These are phyloP conservation scores for Lachancea waltii DNA, from an alignment of 805 yeast genomes.

Conservation along the genomic window DNA sequence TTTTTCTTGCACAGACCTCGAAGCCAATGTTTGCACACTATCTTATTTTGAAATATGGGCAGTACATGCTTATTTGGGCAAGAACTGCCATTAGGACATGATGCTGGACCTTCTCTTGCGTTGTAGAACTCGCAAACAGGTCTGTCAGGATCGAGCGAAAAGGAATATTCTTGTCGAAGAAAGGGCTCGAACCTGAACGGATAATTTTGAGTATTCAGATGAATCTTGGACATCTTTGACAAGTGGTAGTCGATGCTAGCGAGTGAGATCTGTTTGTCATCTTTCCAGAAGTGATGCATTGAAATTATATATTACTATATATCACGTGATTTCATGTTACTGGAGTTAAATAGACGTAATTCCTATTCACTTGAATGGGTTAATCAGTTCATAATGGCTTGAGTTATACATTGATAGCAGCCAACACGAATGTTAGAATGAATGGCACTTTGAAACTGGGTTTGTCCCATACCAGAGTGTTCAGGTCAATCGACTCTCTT, in stretches of 20 bases:
- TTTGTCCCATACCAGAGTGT: constrained; percentile 18
- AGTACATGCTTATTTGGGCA: constrained; percentile 85
- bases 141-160: constrained; percentile 81
- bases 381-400: too few relatives aligned
- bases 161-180: constrained; percentile 68
- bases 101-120: constrained; percentile 46
- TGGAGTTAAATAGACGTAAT: too few relatives aligned
- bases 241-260: too few relatives aligned
- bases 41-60: constrained; percentile 59
- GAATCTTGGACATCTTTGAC: constrained; percentile 33
- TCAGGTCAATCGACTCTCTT: constrained; percentile 17
- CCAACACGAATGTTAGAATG: constrained; percentile 19
- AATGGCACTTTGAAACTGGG: constrained; percentile 25
- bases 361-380: too few relatives aligned
- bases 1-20: constrained; percentile 96
- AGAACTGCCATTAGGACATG: constrained; percentile 78
- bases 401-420: constrained; percentile 22
- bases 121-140: constrained; percentile 75
- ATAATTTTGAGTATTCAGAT: constrained; percentile 37
- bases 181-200: constrained; percentile 74
- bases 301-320: too few relatives aligned
- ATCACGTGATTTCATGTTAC: too few relatives aligned
- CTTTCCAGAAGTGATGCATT: too few relatives aligned
- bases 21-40: constrained; percentile 97
- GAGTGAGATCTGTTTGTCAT: too few relatives aligned